Evolutionary conservation across 2,329 filamentous ascomycete species (phyloP), one percentile per base, ranked within the genome.

Genomic region (Botrytis byssoidea): DNA sequence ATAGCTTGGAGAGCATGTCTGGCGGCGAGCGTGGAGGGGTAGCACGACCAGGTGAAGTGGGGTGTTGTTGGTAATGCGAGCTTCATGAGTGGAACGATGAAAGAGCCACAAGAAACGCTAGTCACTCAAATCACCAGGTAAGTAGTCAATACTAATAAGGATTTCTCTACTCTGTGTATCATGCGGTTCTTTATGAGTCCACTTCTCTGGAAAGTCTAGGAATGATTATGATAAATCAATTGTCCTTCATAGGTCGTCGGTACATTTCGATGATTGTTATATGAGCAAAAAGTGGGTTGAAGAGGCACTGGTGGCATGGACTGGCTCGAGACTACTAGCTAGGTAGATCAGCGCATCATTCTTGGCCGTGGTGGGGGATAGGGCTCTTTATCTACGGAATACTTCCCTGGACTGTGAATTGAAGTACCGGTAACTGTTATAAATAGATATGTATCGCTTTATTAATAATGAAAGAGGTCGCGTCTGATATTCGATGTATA

Each of bases 21-120:
- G 18, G 29, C 32, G 64, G 9, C 44, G 44, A 14, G 32, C 29
- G 20, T 67, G 44, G 65, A 5, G 46, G 65, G 10, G 46, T 37
- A 22, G 46, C 32, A 40, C 32, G 64, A 46, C 44, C 44, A 32
- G 64, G 64, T 67, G 6, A 16, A 29, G 20, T 35, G 42, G 46
- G 65, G 40, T 68, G 35, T 29, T 42, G 35, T 69, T 69, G 51
- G 66, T 69, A 69, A 69, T 69, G 48, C 37, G 66, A 57, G 37
- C 18, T 42, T 37, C 14, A 57, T 44, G 51, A 69, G 48, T 57
- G 66, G 66, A 57, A 69, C n/a, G n/a, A 68, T 68, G 35, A 57
- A n/a, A 67, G 35, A 22, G 46, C 46, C 22, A 51, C 46, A 67
- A 29, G 22, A 40, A 40, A 37, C 22, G 32, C 29, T 16, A n/a